Evolutionary conservation across 345 rosid genomes (phyloP).

Genomic region (Euphorbia pulcherrima): DNA sequence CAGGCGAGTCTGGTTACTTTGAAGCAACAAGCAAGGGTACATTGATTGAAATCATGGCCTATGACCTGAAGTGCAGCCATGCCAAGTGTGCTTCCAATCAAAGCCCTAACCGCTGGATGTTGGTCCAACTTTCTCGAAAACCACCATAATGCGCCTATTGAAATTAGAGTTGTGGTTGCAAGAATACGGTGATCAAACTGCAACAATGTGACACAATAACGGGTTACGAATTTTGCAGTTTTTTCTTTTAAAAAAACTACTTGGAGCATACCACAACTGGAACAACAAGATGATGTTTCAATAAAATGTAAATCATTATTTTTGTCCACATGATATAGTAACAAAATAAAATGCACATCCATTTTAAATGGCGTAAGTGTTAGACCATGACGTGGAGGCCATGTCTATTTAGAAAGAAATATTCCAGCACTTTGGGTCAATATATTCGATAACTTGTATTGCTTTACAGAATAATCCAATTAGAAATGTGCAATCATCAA

Average conservation of each 20-base stretch:
- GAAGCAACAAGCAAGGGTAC: not conserved
- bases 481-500: not conserved
- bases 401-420: not conserved
- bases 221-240: not conserved
- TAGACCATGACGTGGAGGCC: not conserved
- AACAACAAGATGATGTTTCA: not conserved
- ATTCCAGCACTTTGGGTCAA: not conserved
- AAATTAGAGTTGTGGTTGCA: slow-evolving; percentile 58
- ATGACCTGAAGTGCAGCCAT: slow-evolving; percentile 83
- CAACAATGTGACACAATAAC: slow-evolving; percentile 1
- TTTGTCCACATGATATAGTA: not conserved
- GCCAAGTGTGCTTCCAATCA: slow-evolving; percentile 71
- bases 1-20: not conserved
- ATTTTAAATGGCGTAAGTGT: not conserved
- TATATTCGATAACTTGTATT: not conserved
- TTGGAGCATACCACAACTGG: not conserved
- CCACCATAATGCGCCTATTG: slow-evolving; percentile 69
- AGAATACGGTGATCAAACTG: slow-evolving; percentile 91
- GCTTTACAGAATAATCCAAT: not conserved
- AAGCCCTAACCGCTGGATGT: slow-evolving; percentile 73
- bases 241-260: not conserved
- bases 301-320: not conserved
- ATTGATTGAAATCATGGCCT: not conserved
- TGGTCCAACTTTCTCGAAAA: slow-evolving; percentile 69
- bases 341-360: not conserved